Evolutionary conservation across 345 rosid species (phyloP), one percentile per base, ranked within the genome.

Genomic region (Brassica rapa): DNA sequence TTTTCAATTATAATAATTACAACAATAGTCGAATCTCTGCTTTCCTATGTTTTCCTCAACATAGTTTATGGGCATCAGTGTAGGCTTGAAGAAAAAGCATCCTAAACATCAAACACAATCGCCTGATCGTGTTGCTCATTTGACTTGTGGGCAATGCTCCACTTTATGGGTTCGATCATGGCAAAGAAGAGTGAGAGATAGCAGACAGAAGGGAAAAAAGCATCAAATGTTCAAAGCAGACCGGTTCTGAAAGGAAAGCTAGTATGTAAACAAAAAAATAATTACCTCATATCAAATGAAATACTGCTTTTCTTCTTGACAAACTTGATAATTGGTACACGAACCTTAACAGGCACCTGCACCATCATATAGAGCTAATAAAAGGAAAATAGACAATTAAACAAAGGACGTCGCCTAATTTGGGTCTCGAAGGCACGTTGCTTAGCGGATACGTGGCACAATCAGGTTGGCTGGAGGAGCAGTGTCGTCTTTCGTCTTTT

Each of bases 251-350:
- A 56, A 55, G 24, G 27, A 35, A 69, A 64, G 41, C 66, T 10
- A 63, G 23, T 6, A 63, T 41, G 59, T 8, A 19, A 51, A 62
- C 0, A 57, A 4, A n/a, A 49, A 61, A 55, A 37, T 33, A 19
- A 39, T 49, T 57, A 92, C 98, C 98, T 95, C 83, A 95, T 67
- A 82, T 92, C 99, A 74, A 92, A 95, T 11, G 97, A 59, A 70
- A 95, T 81, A 60, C 86, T 85, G 72, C 98, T 95, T 82, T 77
- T 88, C 87, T 86, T 95, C 83, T 95, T 97, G 11, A 93, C 84
- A 75, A 95, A 95, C 83, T 95, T 95, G 73, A 95, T 74, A 75
- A 95, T 95, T 12, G 99, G 99, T 59, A 95, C 96, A 27, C 99
- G 96, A 30, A 98, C 99, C 81, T 86, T 88, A 29, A 87, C 97